Percentiles rank a stretch among this genome's conserved stretches.
Evolutionary conservation across 208 protist genomes (phyloP).

Genomic region (Crithidia thermophila): DNA sequence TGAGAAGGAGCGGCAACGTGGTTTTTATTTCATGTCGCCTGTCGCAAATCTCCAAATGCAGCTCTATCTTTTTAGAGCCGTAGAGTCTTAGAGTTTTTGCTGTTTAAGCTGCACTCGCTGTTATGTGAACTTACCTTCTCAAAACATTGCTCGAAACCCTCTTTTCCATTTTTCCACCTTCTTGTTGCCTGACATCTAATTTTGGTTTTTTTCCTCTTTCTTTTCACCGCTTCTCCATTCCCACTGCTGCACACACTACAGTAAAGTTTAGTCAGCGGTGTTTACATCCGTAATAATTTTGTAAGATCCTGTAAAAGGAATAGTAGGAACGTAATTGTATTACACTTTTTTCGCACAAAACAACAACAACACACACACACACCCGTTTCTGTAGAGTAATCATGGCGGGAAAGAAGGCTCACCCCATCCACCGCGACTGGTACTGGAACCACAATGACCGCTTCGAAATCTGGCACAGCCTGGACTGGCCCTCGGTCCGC

Average conservation of each 20-base stretch:
- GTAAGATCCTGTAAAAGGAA: slow-evolving; percentile 23
- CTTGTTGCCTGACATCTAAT: no score
- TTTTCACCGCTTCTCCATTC: not conserved
- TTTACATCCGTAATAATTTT: no score
- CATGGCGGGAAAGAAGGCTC: slow-evolving; percentile 87
- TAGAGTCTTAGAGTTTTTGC: no score
- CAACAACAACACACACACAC: not conserved
- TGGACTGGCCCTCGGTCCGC: slow-evolving; percentile 93
- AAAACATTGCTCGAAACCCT: no score
- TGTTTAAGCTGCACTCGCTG: no score
- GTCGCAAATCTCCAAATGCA: no score
- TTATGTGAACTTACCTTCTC: no score
- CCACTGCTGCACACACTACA: not conserved
- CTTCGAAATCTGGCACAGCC: slow-evolving; percentile 90
- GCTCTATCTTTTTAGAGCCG: no score
- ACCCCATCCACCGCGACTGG: slow-evolving; percentile 88
- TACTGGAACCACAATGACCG: slow-evolving; percentile 92
- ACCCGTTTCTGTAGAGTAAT: slow-evolving; percentile 21
- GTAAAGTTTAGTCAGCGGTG: slow-evolving; percentile 14
- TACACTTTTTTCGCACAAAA: not conserved
- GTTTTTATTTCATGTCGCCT: no score
- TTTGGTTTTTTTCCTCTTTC: not conserved
- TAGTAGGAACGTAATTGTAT: slow-evolving; percentile 24
- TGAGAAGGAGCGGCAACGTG: no score
- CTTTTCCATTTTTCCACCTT: no score